phyloP scores from a whole-genome alignment of 495 filamentous ascomycete species.

The Penicillium pancosmium region DNA sequence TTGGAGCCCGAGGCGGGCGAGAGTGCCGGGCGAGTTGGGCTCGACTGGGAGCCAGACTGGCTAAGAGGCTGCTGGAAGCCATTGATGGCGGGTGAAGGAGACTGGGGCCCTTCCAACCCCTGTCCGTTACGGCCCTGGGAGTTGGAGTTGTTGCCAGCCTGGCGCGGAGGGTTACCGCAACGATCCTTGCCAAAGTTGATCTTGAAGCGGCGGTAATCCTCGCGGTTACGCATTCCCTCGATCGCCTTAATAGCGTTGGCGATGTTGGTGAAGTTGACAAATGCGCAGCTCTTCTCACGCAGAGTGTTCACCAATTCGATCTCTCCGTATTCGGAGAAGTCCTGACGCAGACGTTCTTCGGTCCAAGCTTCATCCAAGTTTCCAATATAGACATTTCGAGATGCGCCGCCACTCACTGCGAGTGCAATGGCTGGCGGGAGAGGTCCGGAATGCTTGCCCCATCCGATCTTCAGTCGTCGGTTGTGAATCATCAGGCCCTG shows the following conservation, averaged over 20 bases:
- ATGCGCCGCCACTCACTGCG: conserved; percentile 91
- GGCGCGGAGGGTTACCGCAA: conserved; percentile 93
- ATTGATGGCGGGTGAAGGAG: conserved; percentile 56
- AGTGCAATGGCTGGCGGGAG: conserved; percentile 95
- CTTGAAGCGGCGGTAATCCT: conserved; percentile 98
- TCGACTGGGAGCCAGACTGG: conserved; percentile 67
- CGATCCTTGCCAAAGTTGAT: conserved; percentile 99
- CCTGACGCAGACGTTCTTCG: conserved; percentile 91
- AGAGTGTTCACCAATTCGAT: conserved; percentile 97
- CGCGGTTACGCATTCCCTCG: conserved; percentile 88
- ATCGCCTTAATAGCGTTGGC: conserved; percentile 99
- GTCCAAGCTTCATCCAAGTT: conserved; percentile 97
- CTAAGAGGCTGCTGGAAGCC: conserved; percentile 53
- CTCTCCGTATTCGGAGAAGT: conserved; percentile 97
- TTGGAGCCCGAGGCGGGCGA: conserved; percentile 61
- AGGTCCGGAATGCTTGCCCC: conserved; percentile 98
- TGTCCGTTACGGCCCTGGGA: conserved; percentile 56
- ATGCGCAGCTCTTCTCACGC: conserved; percentile 98
- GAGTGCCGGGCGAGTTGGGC: conserved; percentile 62
- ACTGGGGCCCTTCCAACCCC: conserved; percentile 63
- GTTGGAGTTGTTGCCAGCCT: conserved; percentile 59
- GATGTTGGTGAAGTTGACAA: conserved; percentile 99
- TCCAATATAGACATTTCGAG: conserved; percentile 95
- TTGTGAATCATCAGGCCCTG: conserved; percentile 99
- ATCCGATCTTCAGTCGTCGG: conserved; percentile 94